Base-by-base conservation (phyloP, 2,329 filamentous ascomycete species). In the Scolecobasidium constrictum region DNA sequence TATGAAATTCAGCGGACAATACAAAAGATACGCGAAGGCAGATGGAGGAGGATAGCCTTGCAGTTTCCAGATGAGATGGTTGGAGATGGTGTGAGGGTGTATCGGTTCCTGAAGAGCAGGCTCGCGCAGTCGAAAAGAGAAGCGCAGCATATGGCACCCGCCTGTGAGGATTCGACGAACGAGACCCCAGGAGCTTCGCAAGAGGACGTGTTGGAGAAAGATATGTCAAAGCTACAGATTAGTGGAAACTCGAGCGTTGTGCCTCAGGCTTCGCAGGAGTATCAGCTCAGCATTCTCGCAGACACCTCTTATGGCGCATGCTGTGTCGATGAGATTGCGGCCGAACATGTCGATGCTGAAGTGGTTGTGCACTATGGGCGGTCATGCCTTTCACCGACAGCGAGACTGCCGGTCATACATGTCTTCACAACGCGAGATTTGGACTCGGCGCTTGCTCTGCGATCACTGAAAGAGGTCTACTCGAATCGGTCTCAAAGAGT, bases 271-370 rank as follows among this genome's bases (percentile, higher is more conserved):
- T 51, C 62, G 2, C 56, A 60, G 6, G 65, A 62, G 35, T 62
- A 65, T 43, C 63, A 71, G 48, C 69, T 96, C 41, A 94, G 84
- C 53, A 88, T 98, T 47, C 69, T 98, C 15, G 92, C 83, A 22
- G 92, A 98, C 61, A 96, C 92, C 2, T 95, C 90, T 2, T 98
- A 96, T 62, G 93, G 92, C 46, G 82, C 90, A 0, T 98, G 92
- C 64, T 98, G 92, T 56, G 88, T 96, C 15, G 92, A 98, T 56
- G 92, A 98, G 65, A 81, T 96, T 33, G 92, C 92, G 0, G 92
- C 92, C 2, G 88, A 98, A 60, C 92, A 98, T 59, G 83, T 86
- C 13, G 75, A 86, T 53, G 88, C 92, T 5, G 83, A 96, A 48
- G 85, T 87, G 0, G 84, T 96, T 1, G 81, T 98, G 12, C 92